Conservation (phyloP, 2,329 filamentous ascomycete species). For the Pestalotiopsis sp. region DNA sequence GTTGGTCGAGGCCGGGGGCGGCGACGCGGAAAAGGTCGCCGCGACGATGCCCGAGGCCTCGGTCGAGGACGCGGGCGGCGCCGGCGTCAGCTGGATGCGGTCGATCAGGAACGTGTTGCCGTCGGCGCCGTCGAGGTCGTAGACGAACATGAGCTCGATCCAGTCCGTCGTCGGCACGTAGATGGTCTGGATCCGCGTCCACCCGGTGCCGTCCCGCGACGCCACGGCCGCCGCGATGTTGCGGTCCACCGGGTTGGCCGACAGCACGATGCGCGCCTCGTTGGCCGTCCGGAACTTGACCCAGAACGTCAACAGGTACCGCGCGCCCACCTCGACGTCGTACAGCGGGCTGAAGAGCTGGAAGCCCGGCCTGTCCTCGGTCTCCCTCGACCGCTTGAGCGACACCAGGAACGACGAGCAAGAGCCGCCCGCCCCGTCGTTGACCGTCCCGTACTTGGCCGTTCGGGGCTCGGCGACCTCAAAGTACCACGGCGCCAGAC, state of each 20-base stretch:
- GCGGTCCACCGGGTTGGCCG: not conserved
- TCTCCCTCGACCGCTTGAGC: not conserved
- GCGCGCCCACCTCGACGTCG: not conserved
- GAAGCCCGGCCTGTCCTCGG: not conserved
- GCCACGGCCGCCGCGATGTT: conserved; percentile 8
- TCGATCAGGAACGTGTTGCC: conserved; percentile 16
- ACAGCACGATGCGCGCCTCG: not conserved
- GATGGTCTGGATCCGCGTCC: conserved; percentile 2
- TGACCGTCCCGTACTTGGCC: not conserved
- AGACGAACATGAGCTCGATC: conserved; percentile 5
- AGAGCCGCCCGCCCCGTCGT: not conserved
- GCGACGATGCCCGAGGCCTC: not conserved
- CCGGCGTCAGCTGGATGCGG: conserved; percentile 7
- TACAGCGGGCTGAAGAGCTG: conserved; percentile 2
- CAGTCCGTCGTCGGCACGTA: conserved; percentile 4
- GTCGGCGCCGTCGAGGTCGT: conserved; percentile 5
- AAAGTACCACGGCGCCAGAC: conserved; percentile 6
- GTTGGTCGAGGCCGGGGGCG: conserved; percentile 2
- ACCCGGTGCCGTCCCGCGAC: not conserved
- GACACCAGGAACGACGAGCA: conserved; percentile 8
- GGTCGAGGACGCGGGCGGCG: not conserved
- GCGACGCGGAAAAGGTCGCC: not conserved
- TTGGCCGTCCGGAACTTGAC: not conserved
- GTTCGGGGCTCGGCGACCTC: not conserved
- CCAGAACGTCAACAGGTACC: conserved; percentile 2